Evolutionary conservation across 179 eudicot genomes (phyloP).

Genomic region (Camellia oleifera): DNA sequence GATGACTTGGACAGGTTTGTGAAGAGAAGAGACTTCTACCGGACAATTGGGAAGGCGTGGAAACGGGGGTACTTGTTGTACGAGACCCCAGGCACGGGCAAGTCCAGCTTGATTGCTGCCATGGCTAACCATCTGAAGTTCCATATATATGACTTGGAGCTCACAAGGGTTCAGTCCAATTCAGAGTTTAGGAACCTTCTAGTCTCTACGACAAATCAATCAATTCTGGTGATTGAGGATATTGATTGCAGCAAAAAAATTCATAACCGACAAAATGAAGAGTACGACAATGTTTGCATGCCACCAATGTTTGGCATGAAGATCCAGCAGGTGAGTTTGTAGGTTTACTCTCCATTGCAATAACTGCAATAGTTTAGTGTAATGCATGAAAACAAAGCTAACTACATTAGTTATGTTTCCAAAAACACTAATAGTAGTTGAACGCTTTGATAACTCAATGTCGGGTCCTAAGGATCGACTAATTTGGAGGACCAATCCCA

Average conservation of each 20-base stretch:
- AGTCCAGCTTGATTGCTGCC: constrained; percentile 42
- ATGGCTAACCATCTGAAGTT: constrained; percentile 40
- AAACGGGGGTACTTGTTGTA: constrained; percentile 35
- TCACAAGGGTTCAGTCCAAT: constrained; percentile 24
- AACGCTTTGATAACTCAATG: no score
- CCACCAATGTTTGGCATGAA: no score
- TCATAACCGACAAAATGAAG: constrained; percentile 17
- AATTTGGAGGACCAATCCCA: no score
- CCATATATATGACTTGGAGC: constrained; percentile 33
- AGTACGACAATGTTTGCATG: neutral
- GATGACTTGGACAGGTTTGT: constrained; percentile 34
- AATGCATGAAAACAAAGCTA: no score
- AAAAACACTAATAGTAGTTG: no score
- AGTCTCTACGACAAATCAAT: constrained; percentile 23
- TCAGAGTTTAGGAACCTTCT: constrained; percentile 26
- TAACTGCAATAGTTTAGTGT: no score
- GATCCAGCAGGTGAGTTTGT: neutral
- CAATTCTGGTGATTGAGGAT: constrained; percentile 38
- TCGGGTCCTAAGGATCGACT: no score
- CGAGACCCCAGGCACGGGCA: constrained; percentile 37
- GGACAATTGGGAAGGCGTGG: constrained; percentile 36
- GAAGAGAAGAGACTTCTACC: constrained; percentile 28
- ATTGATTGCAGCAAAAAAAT: constrained; percentile 34
- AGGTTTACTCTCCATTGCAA: neutral
- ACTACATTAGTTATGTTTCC: no score